These are phyloP conservation scores for Oryza glaberrima DNA, from an alignment of 176 grass and related monocot genomes.

Conservation along the genomic window DNA sequence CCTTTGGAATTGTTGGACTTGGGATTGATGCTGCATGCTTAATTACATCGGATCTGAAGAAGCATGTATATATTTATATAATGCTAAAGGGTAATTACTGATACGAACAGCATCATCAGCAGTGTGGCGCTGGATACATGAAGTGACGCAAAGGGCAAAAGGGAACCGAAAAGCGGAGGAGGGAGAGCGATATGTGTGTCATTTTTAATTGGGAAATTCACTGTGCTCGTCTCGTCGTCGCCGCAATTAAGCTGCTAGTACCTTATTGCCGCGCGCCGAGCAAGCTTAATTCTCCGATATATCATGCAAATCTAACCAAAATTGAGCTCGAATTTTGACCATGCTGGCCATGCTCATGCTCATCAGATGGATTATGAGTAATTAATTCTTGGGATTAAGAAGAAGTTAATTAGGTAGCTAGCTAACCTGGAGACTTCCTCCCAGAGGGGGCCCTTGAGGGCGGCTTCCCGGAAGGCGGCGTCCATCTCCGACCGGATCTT, in stretches of 20 bases:
- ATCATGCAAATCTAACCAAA: background rate
- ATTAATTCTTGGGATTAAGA: background rate
- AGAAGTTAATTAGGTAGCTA: background rate
- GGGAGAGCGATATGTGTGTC: constrained; percentile 59
- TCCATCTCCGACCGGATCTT: constrained; percentile 85
- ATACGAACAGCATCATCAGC: background rate
- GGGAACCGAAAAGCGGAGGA: constrained; percentile 6
- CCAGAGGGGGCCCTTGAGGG: constrained; percentile 89
- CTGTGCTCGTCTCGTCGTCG: constrained; percentile 34
- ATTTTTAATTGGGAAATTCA: constrained; percentile 52
- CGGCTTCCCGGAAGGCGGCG: constrained; percentile 68
- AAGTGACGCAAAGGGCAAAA: constrained; percentile 32
- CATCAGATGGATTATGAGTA: background rate
- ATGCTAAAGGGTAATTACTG: background rate
- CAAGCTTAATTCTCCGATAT: background rate
- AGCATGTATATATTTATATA: background rate
- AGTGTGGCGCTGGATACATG: background rate
- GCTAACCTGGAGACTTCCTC: constrained; percentile 88
- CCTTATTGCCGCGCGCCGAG: background rate
- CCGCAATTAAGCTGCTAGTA: background rate
- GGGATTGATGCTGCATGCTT: constrained; percentile 27
- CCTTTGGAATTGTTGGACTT: constrained; percentile 8
- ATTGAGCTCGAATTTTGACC: constrained; percentile 29
- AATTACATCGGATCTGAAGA: constrained; percentile 35
- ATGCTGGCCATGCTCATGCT: background rate